Conservation (phyloP, 768 basidiomycete genomes). For the Mycena chlorophos region DNA sequence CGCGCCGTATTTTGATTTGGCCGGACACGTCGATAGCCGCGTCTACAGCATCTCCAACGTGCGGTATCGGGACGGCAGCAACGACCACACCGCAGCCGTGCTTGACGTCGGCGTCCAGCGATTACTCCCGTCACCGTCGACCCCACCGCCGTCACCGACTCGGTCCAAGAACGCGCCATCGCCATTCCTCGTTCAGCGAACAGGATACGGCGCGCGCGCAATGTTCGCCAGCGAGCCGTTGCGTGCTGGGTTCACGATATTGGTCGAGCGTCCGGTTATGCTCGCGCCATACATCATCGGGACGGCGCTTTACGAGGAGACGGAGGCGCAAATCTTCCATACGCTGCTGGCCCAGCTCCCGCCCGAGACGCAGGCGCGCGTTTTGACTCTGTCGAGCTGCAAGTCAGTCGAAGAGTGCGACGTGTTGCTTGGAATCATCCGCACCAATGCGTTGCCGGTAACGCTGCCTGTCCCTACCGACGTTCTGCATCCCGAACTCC, state of each 20-base stretch:
- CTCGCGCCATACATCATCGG: slow-evolving; percentile 38
- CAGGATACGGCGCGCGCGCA: slow-evolving; percentile 15
- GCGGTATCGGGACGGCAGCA: slow-evolving; percentile 10
- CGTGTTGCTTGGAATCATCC: slow-evolving; percentile 30
- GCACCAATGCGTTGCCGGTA: slow-evolving; percentile 35
- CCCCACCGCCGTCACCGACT: not conserved
- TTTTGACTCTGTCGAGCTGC: slow-evolving; percentile 32
- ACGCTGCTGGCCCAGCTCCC: slow-evolving; percentile 32
- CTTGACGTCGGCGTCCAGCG: slow-evolving; percentile 22
- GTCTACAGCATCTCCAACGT: slow-evolving; percentile 28
- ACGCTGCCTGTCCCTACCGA: slow-evolving; percentile 28
- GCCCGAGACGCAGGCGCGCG: slow-evolving; percentile 22
- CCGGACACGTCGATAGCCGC: slow-evolving; percentile 27
- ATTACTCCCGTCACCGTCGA: not conserved
- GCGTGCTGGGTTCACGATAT: slow-evolving; percentile 25
- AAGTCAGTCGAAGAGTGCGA: slow-evolving; percentile 14
- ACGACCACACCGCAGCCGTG: slow-evolving; percentile 27
- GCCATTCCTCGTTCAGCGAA: not conserved
- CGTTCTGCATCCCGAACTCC: slow-evolving; percentile 25
- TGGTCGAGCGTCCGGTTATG: slow-evolving; percentile 41
- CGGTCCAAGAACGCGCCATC: not conserved
- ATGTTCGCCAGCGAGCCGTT: slow-evolving; percentile 29
- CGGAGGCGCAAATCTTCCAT: slow-evolving; percentile 32
- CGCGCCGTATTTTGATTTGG: slow-evolving; percentile 29
- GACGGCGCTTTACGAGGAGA: slow-evolving; percentile 18